Conservation (phyloP, 805 yeast genomes). For the Candida adriatica region DNA sequence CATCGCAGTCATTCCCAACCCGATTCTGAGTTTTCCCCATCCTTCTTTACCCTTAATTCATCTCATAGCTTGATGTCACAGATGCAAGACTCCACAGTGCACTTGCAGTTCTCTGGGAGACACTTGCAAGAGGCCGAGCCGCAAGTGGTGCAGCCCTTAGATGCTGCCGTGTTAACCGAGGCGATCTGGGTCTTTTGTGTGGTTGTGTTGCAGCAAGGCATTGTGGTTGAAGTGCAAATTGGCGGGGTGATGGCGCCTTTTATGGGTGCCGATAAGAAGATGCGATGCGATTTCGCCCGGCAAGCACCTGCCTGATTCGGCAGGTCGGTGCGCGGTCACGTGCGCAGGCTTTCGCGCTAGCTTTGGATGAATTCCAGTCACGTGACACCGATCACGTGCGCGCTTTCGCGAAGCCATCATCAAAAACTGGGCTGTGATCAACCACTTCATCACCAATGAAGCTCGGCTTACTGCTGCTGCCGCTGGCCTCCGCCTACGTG, state of each 20-base stretch:
- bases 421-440: too few relatives aligned
- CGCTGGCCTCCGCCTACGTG: too few relatives aligned
- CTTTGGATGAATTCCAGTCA: too few relatives aligned
- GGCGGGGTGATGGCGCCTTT: conserved; percentile 1
- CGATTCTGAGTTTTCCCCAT: neutral
- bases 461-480: too few relatives aligned
- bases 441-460: too few relatives aligned
- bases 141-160: conserved; percentile 18
- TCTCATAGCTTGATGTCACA: conserved; percentile 20
- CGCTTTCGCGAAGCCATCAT: too few relatives aligned
- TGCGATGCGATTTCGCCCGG: conserved; percentile 3
- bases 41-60: neutral
- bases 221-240: conserved; percentile 1
- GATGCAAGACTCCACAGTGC: conserved; percentile 18
- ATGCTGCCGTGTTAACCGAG: conserved; percentile 19
- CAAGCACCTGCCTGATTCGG: conserved; percentile 12
- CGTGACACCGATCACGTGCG: too few relatives aligned
- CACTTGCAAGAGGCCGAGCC: conserved; percentile 23
- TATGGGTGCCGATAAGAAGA: conserved; percentile 3
- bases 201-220: conserved; percentile 7
- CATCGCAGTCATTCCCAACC: too few relatives aligned
- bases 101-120: conserved; percentile 21
- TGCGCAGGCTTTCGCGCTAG: too few relatives aligned
- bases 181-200: conserved; percentile 17
- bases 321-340: conserved; percentile 10